A percentile compares a stretch with the other conserved stretches of the same genome.
These are phyloP conservation scores for Talaromyces sp. DNA, from an alignment of 2,329 filamentous ascomycete species.

Conservation along the genomic window DNA sequence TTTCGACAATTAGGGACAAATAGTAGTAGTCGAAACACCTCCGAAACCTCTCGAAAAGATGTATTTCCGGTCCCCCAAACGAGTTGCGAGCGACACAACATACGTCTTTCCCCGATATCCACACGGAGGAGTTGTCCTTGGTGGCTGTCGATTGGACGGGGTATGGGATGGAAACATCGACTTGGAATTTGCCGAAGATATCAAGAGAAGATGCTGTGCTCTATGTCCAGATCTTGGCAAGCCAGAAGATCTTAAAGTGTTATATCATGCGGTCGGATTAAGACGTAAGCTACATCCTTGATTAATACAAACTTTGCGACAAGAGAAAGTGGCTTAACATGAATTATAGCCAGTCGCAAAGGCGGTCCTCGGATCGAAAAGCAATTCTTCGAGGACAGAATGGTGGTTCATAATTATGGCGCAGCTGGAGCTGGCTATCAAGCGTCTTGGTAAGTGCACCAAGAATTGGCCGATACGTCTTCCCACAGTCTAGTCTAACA, in stretches of 20 bases:
- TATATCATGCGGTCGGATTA: conserved; percentile 4
- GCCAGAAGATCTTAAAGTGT: conserved; percentile 4
- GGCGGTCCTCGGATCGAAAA: conserved; percentile 5
- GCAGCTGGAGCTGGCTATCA: conserved; percentile 13
- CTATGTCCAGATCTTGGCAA: conserved; percentile 33
- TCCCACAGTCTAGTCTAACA: neutral
- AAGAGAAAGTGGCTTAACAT: neutral
- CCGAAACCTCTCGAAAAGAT: neutral
- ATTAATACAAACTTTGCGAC: neutral
- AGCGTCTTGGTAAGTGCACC: conserved; percentile 9
- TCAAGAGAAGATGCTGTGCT: conserved; percentile 34
- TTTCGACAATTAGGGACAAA: conserved; percentile 4
- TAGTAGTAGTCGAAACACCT: conserved; percentile 1
- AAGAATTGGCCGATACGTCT: neutral
- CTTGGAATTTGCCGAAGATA: conserved; percentile 22
- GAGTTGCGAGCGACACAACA: conserved; percentile 2
- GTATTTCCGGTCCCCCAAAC: conserved; percentile 4
- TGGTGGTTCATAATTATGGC: conserved; percentile 31
- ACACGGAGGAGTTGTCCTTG: conserved; percentile 3
- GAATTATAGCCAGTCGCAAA: neutral
- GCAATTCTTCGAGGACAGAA: neutral
- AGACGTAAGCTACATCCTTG: neutral
- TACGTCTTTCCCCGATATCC: conserved; percentile 3
- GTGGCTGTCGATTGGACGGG: neutral
- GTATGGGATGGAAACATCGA: conserved; percentile 36